Conservation (phyloP, 495 filamentous ascomycete species). For the Penicillium paradoxum region DNA sequence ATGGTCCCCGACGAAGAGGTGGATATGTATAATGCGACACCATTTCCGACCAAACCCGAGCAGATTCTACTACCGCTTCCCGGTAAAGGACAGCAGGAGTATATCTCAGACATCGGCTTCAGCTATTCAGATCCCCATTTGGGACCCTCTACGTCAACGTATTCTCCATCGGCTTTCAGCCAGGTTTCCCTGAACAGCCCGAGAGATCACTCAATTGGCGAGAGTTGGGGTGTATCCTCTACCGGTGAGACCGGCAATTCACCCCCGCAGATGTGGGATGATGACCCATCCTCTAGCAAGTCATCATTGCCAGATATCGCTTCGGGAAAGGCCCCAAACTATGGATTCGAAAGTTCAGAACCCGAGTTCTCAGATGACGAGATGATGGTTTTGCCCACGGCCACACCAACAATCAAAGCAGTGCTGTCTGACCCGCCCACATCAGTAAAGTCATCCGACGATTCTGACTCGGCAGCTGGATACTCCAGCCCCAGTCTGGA, state of each 20-base stretch:
- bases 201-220: slow-evolving; percentile 29
- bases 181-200: slow-evolving; percentile 27
- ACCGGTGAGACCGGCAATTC: slow-evolving; percentile 39
- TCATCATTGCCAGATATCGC: slow-evolving; percentile 36
- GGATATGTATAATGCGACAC: slow-evolving; percentile 40
- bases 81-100: slow-evolving; percentile 39
- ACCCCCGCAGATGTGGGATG: slow-evolving; percentile 41
- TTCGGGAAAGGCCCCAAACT: slow-evolving; percentile 22
- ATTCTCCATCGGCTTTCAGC: slow-evolving; percentile 28
- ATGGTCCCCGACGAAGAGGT: slow-evolving; percentile 34
- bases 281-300: slow-evolving; percentile 41
- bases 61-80: slow-evolving; percentile 46
- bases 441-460: slow-evolving; percentile 15
- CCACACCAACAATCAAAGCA: slow-evolving; percentile 40
- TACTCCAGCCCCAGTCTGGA: slow-evolving; percentile 43
- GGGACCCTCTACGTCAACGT: slow-evolving; percentile 19
- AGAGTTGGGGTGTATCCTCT: slow-evolving; percentile 40
- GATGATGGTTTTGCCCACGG: slow-evolving; percentile 29
- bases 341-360: slow-evolving; percentile 20
- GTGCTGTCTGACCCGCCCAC: slow-evolving; percentile 31
- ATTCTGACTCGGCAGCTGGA: slow-evolving; percentile 16
- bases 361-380: slow-evolving; percentile 39
- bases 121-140: slow-evolving; percentile 17
- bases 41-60: slow-evolving; percentile 50
- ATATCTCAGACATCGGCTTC: slow-evolving; percentile 34